Evolutionary conservation across 108 stramenopile species (phyloP), one percentile per base, ranked within the genome.

Genomic region (Cyclostephanos tholiformis): DNA sequence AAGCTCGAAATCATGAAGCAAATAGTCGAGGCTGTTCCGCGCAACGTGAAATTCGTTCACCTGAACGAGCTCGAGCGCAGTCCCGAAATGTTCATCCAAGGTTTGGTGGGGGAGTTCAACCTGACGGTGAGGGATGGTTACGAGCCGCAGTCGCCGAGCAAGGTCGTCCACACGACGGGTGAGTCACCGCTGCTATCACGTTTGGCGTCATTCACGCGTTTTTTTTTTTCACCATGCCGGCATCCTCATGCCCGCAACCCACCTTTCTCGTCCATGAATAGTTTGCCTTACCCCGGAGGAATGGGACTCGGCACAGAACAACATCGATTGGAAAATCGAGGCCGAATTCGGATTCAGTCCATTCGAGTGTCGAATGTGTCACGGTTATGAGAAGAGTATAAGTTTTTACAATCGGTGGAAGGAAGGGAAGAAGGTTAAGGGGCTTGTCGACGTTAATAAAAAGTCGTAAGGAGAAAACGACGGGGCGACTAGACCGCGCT

Each of bases 361-460:
- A 58, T 74, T 67, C 44, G 77, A 80, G 41, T 83, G 82, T 46
- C 57, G 79, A 32, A 83, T 79, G 82, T 83, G 82, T 38, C 75
- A 82, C 53, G 80, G 74, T n/a, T 82, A 82, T 41, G 56, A 61
- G 36, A 75, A 36, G 63, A 71, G 69, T 11, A 70, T 51, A 26
- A 49, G 65, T 30, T 65, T 74, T 38, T 67, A 58, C 35, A 64
- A 56, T 27, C 56, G 80, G 14, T 50, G 67, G 0, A 49, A 46
- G 41, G 64, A 59, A 14, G 69, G 67, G 13, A 75, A 72, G 43
- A 63, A 82, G 50, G 63, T 72, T n/a, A 59, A 65, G 25, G 19
- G 29, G 27, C 36, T 65, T 3, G 27, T 51, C 46, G 44, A 48
- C 1, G 65, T 29, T 4, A 25, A 62, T 58, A 35, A 25, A 22